phyloP scores from a whole-genome alignment of 768 basidiomycete species.

The Aureoboletus auriporus region DNA sequence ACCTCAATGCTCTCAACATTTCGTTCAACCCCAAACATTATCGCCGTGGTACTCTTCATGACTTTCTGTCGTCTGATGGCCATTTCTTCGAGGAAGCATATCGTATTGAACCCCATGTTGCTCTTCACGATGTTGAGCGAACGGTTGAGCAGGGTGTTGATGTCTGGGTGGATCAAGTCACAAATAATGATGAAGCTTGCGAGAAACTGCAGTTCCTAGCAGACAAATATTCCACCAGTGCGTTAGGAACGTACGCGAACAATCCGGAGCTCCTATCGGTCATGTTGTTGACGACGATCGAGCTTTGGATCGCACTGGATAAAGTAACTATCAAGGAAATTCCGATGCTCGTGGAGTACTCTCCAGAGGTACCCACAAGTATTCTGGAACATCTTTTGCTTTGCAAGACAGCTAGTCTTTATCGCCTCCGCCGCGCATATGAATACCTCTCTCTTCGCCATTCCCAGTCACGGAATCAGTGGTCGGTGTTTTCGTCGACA shows the following conservation, averaged over 20 bases:
- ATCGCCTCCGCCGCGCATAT: constrained; percentile 24
- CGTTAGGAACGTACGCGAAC: constrained; percentile 21
- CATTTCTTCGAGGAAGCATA: constrained; percentile 14
- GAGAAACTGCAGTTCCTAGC: constrained; percentile 25
- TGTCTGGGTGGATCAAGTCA: constrained; percentile 27
- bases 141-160: constrained; percentile 29
- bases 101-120: constrained; percentile 4
- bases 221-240: constrained; percentile 21
- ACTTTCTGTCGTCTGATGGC: constrained; percentile 13
- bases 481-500: constrained; percentile 33
- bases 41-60: constrained; percentile 10
- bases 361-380: constrained; percentile 39
- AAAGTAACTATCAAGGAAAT: too few species aligned
- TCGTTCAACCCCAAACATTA: constrained; percentile 1
- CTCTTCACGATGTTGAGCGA: constrained; percentile 37
- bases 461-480: neutral
- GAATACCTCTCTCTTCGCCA: constrained; percentile 31
- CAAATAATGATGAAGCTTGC: constrained; percentile 19
- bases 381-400: constrained; percentile 39
- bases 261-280: too few species aligned
- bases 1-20: neutral
- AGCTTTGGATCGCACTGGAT: too few species aligned
- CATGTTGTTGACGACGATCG: too few species aligned
- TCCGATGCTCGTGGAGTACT: constrained; percentile 28
- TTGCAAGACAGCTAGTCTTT: constrained; percentile 10